Base-by-base conservation (phyloP, 2,329 filamentous ascomycete genomes). In the Alternaria metachromatica region DNA sequence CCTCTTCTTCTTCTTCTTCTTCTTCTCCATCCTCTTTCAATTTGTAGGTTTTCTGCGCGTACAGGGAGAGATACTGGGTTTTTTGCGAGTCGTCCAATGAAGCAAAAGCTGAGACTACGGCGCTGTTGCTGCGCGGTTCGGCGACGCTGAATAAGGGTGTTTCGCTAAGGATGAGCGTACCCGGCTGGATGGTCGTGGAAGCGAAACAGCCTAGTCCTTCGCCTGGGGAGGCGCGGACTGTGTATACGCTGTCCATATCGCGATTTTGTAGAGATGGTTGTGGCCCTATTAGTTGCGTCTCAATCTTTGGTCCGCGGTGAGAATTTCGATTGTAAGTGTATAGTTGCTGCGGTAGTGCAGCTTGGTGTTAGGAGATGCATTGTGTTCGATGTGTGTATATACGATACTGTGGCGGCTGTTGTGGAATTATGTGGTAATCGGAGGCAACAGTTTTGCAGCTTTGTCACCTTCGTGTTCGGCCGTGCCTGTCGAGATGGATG, bases 191-290 rank as follows among this genome's bases (percentile, higher is more conserved):
- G 20, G 33, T 20, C 2, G 60, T 48, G 0, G 63, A 70, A 2
- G 80, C 79, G 60, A 81, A 78, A 13, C 78, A 70, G 26, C 81
- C 81, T 20, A 81, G 67, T 15, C 80, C 81, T 65, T 79, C 78
- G 33, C 74, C 72, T 0, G 74, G 70, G 2, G 76, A 69, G 10
- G 66, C 63, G 11, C 26, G 63, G 46, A 80, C 68, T 6, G 60
- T 60, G 50, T 70, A 71, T 3, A 65, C 15, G 18, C 26, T 46
- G 41, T 23, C 26, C 67, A 70, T 70, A 70, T 67, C 12, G 63
- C 10, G 41, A 4, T 28, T 21, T 53, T 48, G 21, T 33, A 13
- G 12, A 25, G 6, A 41, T 7, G 7, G 21, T 41, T 5, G 13
- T 26, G 28, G 28, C 28, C 1, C n/a, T 28, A 5, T 2, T 55